Percentiles rank a stretch among this genome's conserved stretches.
Evolutionary conservation across 768 basidiomycete genomes (phyloP).

Genomic region (Phaffia tasmanica): DNA sequence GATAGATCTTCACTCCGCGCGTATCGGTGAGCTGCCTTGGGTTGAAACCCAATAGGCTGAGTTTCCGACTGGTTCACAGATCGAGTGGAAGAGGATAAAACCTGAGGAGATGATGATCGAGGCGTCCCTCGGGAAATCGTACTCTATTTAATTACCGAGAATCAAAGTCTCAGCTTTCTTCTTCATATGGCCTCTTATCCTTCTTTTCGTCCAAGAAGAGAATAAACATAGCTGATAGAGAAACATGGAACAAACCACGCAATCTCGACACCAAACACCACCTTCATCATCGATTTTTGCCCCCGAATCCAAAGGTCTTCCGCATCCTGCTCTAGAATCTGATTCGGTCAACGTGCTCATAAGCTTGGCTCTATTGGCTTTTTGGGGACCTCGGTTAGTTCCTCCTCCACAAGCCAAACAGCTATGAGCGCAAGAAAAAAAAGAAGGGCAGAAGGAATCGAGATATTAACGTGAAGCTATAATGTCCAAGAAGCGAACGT

Average conservation of each 20-base stretch:
- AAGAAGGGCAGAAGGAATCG: too few relatives aligned
- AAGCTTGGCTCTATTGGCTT: neutral
- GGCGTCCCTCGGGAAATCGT: neutral
- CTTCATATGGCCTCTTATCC: too few relatives aligned
- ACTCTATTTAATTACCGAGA: neutral
- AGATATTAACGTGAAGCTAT: too few relatives aligned
- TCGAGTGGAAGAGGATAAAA: neutral
- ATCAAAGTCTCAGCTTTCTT: neutral
- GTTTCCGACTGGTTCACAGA: neutral
- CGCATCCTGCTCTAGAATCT: neutral
- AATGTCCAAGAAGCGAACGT: too few relatives aligned
- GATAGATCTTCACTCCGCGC: too few relatives aligned
- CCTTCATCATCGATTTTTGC: conserved; percentile 7
- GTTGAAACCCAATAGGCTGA: too few relatives aligned
- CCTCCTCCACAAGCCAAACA: conserved; percentile 18
- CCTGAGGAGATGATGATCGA: neutral
- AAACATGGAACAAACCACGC: conserved; percentile 1
- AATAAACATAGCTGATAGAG: neutral
- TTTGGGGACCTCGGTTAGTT: neutral
- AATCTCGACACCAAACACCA: conserved; percentile 10
- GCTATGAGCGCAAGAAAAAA: too few relatives aligned
- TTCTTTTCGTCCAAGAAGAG: neutral
- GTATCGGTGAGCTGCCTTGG: too few relatives aligned
- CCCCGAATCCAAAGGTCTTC: conserved; percentile 9
- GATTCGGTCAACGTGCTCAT: neutral